Evolutionary conservation across 192 early-diverging fungal genomes (phyloP).

Genomic region (Radiomyces spectabilis): DNA sequence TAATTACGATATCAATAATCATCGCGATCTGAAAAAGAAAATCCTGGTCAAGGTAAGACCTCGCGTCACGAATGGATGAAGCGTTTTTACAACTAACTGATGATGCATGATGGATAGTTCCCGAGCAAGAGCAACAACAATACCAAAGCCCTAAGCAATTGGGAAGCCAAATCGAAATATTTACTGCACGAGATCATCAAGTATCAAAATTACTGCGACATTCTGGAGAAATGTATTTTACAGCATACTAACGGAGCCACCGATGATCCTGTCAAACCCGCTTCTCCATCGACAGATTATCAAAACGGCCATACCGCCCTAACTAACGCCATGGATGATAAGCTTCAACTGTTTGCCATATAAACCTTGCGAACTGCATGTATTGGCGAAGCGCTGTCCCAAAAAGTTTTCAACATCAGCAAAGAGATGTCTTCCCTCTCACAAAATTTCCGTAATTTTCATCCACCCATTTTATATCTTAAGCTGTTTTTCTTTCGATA

Average conservation of each 20-base stretch:
- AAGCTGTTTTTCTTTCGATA: too few relatives aligned
- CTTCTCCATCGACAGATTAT: too few relatives aligned
- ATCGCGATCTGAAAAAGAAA: conserved; percentile 52
- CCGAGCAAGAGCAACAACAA: conserved; percentile 47
- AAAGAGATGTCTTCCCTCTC: too few relatives aligned
- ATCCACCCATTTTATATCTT: too few relatives aligned
- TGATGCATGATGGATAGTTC: conserved; percentile 47
- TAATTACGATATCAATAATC: conserved; percentile 60
- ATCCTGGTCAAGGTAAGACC: conserved; percentile 28
- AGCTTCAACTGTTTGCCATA: too few relatives aligned
- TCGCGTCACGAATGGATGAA: background rate
- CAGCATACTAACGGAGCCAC: background rate
- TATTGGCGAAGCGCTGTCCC: too few relatives aligned
- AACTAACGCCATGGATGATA: too few relatives aligned
- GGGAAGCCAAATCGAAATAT: conserved; percentile 74
- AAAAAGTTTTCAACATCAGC: too few relatives aligned
- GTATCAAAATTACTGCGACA: conserved; percentile 73
- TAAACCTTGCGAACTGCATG: too few relatives aligned
- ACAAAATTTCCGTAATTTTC: too few relatives aligned
- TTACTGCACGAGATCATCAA: conserved; percentile 78
- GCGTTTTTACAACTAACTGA: background rate
- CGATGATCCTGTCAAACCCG: too few relatives aligned
- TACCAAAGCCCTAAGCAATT: conserved; percentile 64
- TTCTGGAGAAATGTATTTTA: conserved; percentile 43
- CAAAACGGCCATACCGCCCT: too few relatives aligned